Percentiles rank a stretch among this genome's conserved stretches.
These are phyloP conservation scores for Calonectria hongkongensis DNA, from an alignment of 2,329 filamentous ascomycete species.

Conservation along the genomic window DNA sequence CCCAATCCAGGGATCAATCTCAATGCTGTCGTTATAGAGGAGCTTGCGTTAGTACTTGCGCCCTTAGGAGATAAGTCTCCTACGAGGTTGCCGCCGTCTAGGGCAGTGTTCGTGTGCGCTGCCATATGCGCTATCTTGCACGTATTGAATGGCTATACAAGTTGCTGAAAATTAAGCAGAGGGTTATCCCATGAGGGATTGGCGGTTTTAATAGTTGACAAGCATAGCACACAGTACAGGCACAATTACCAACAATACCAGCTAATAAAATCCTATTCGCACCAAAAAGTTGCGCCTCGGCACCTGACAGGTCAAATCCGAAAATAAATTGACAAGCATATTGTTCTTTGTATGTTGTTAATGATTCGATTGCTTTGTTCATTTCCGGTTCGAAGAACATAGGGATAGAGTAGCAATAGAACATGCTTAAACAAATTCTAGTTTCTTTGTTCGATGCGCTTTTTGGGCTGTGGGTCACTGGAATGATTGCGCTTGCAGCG, in stretches of 20 bases:
- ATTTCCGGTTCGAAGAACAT: not conserved
- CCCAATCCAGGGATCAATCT: no score
- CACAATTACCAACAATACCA: no score
- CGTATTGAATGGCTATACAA: no score
- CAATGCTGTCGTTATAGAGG: no score
- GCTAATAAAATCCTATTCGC: no score
- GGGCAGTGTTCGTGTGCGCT: fast-evolving
- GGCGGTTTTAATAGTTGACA: no score
- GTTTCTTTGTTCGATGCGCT: not conserved
- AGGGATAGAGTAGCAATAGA: not conserved
- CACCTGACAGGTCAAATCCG: no score
- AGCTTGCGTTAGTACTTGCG: not conserved
- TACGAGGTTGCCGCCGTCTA: not conserved
- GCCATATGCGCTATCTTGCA: not conserved
- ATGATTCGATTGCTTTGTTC: not conserved
- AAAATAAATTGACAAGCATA: not conserved
- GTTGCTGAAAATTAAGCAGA: no score
- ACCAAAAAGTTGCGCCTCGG: no score
- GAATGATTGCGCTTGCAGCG: not conserved
- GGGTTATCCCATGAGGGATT: no score
- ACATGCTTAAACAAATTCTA: not conserved
- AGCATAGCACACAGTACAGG: no score
- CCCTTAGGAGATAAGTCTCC: not conserved
- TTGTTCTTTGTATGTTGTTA: not conserved
- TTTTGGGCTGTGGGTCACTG: not conserved